These are phyloP conservation scores for Boletus pseudopeckii DNA, from an alignment of 768 basidiomycete genomes.

Conservation along the genomic window DNA sequence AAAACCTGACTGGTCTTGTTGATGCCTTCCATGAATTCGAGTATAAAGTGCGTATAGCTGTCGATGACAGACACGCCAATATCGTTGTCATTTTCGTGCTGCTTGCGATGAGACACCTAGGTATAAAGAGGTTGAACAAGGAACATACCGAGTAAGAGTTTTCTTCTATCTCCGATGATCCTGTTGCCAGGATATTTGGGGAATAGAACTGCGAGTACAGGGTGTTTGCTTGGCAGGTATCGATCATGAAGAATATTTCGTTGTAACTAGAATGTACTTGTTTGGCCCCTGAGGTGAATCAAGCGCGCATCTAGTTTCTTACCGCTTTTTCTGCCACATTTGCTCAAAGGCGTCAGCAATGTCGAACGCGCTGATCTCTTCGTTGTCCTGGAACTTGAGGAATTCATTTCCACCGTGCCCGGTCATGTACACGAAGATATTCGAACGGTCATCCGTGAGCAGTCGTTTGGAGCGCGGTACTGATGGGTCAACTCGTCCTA, in stretches of 20 bases:
- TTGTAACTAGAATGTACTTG: conserved; percentile 65
- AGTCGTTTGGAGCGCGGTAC: conserved; percentile 91
- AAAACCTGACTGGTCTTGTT: conserved; percentile 85
- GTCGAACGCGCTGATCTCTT: conserved; percentile 95
- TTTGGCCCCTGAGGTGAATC: neutral
- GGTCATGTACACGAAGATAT: conserved; percentile 97
- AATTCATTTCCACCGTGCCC: conserved; percentile 99
- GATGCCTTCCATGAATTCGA: conserved; percentile 88
- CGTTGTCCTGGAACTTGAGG: conserved; percentile 98
- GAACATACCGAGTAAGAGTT: conserved; percentile 86
- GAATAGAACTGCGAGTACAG: conserved; percentile 94
- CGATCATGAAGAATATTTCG: conserved; percentile 96
- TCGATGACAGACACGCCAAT: conserved; percentile 97
- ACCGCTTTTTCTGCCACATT: conserved; percentile 98
- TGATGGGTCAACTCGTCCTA: conserved; percentile 81
- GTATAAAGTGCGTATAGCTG: conserved; percentile 86
- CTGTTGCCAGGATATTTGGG: conserved; percentile 88
- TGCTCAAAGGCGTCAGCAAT: conserved; percentile 98
- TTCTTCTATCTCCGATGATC: conserved; percentile 78
- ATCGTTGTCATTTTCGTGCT: conserved; percentile 93
- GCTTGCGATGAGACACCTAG: neutral
- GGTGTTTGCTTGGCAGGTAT: conserved; percentile 96
- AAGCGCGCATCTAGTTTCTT: conserved; percentile 8
- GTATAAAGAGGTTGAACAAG: neutral
- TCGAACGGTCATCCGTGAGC: conserved; percentile 84